These are phyloP conservation scores for Gaertneriomyces sp. DNA, from an alignment of 192 early-diverging fungal genomes.

Conservation along the genomic window DNA sequence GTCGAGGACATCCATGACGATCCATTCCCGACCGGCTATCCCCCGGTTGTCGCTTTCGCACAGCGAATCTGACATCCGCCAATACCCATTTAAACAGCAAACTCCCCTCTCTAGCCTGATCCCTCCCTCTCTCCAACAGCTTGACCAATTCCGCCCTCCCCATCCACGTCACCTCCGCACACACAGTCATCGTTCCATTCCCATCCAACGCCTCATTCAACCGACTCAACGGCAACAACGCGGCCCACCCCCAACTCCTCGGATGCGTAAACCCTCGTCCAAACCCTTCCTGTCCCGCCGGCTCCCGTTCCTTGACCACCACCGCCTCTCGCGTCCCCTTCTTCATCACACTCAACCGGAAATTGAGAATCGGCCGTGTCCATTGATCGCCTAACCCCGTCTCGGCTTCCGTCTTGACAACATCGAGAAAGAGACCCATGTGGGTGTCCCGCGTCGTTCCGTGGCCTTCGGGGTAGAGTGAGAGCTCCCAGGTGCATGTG, in stretches of 20 bases:
- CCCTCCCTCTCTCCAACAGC: constrained; percentile 14
- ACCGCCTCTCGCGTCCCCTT: constrained; percentile 13
- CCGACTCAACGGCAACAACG: constrained; percentile 24
- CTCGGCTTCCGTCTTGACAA: constrained; percentile 31
- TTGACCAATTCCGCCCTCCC: constrained; percentile 26
- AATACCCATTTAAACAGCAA: constrained; percentile 28
- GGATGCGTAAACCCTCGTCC: constrained; percentile 34
- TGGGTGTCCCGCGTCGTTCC: constrained; percentile 32
- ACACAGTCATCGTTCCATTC: constrained; percentile 29
- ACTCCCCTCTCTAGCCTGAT: constrained; percentile 2
- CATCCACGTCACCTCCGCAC: constrained; percentile 31
- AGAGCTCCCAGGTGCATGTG: constrained; percentile 34
- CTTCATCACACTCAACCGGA: constrained; percentile 31
- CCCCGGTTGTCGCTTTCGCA: background rate
- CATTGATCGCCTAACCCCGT: constrained; percentile 24
- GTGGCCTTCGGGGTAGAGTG: constrained; percentile 36
- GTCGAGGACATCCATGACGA: too few species aligned
- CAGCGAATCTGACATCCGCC: constrained; percentile 31
- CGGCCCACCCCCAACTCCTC: constrained; percentile 36
- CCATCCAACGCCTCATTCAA: constrained; percentile 27
- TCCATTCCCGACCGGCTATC: too few species aligned
- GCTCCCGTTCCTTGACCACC: constrained; percentile 30
- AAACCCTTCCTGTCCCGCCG: constrained; percentile 26
- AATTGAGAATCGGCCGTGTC: constrained; percentile 23
- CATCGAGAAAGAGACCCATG: constrained; percentile 35